A percentile compares a stretch with the other conserved stretches of the same genome.
phyloP scores from a whole-genome alignment of 1,284 basidiomycete genomes.

The Fomitopsis pinicola region DNA sequence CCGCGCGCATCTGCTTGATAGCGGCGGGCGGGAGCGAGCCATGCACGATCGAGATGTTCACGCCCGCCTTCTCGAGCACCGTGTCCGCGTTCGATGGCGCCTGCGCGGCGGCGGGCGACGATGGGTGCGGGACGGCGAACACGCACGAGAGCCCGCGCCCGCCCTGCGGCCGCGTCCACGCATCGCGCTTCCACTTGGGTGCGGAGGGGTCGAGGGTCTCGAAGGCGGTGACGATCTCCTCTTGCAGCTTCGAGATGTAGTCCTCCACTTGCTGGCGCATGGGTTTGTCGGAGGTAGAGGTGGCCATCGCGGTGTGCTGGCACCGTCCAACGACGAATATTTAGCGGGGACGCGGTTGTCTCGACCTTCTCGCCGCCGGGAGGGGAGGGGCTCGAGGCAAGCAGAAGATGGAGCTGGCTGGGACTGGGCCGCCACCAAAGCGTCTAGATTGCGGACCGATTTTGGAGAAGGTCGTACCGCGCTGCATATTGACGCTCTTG shows the following conservation, averaged over 20 bases:
- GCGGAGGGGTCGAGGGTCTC: constrained; percentile 76
- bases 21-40: constrained; percentile 86
- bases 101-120: constrained; percentile 16
- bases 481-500: too few species aligned
- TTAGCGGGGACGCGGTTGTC: neutral
- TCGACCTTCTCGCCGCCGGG: neutral
- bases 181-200: constrained; percentile 80
- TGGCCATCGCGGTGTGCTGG: constrained; percentile 6
- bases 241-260: constrained; percentile 80
- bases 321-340: neutral
- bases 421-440: neutral
- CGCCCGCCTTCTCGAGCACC: constrained; percentile 93
- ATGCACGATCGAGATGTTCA: constrained; percentile 93
- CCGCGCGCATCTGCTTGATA: constrained; percentile 91
- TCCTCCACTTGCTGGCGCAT: constrained; percentile 83
- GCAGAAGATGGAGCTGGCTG: neutral
- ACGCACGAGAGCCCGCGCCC: constrained; percentile 90
- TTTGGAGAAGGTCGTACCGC: neutral
- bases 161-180: constrained; percentile 82
- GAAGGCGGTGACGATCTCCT: constrained; percentile 77
- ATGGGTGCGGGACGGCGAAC: constrained; percentile 59
- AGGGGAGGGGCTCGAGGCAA: neutral
- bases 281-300: constrained; percentile 28
- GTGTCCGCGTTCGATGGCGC: constrained; percentile 31
- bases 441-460: neutral